Evolutionary conservation across 495 filamentous ascomycete species (phyloP), one percentile per base, ranked within the genome.

Genomic region (Penicillium chermesinum): DNA sequence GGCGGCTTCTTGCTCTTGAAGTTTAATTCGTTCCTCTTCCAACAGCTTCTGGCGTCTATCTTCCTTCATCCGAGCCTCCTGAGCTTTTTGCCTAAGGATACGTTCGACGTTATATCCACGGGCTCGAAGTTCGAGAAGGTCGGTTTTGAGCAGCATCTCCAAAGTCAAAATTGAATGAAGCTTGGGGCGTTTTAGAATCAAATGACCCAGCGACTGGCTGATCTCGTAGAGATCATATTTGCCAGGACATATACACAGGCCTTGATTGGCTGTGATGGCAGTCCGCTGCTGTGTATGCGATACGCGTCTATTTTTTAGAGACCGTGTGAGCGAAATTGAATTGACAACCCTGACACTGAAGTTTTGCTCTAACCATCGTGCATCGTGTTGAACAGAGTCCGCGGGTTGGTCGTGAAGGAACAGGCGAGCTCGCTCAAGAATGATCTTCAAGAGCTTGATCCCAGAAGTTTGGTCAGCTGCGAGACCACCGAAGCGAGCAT

Each of bases 51-150:
- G 79, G 14, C 86, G 78, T 51, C 86, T 79, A 55, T 88, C 84
- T 54, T 96, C 88, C 4, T 88, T 89, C 55, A 96, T 82, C 20
- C 86, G 77, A 12, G 86, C 84, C 61, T 97, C 90, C 5, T 85
- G 84, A 9, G 84, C 89, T 65, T 89, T 91, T 25, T 83, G 81
- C 22, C 85, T 80, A 15, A 99, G 74, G 56, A 97, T 95, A 13
- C 93, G 82, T 46, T 93, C 87, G 34, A 97, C 93, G 54, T 99
- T 97, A 69, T 93, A 96, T 3, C 93, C 93, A 48, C 90, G 86
- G 17, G 76, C 77, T 55, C 83, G 82, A 8, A 99, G 71, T 50
- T 88, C 80, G 32, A 83, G 71, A 9, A 99, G 71, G 50, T 87
- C 86, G n/a, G 80, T 84, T 40, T 84, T 88, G 25, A 99, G 68